Percentiles rank a stretch among this genome's conserved stretches.
Evolutionary conservation across 1,284 basidiomycete species (phyloP).

Genomic region (Ceratobasidium sp.): DNA sequence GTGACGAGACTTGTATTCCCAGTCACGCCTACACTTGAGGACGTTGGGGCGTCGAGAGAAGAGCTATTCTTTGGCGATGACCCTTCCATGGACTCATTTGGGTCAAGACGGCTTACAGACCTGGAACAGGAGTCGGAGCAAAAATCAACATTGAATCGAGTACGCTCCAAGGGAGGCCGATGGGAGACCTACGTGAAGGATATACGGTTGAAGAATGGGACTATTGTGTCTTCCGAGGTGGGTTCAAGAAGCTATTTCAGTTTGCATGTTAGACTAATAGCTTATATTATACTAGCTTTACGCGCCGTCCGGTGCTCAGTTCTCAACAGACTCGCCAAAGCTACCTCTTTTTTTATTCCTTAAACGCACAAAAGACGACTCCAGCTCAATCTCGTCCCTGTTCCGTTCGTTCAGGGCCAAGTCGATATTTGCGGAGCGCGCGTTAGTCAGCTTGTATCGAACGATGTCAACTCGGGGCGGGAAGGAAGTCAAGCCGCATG

Average conservation of each 20-base stretch:
- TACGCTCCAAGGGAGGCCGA: neutral
- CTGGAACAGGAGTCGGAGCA: slow-evolving; percentile 5
- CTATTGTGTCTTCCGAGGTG: neutral
- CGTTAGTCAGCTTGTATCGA: neutral
- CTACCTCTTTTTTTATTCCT: slow-evolving; percentile 14
- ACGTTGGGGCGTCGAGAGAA: slow-evolving; percentile 18
- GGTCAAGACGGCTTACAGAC: neutral
- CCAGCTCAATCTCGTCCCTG: neutral
- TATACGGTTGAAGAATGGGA: neutral
- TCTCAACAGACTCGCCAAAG: neutral
- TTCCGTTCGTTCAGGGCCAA: neutral
- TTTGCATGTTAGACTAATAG: neutral
- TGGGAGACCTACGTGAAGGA: slow-evolving; percentile 14
- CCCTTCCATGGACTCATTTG: neutral
- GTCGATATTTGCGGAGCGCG: neutral
- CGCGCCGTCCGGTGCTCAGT: neutral
- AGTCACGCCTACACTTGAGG: slow-evolving; percentile 14
- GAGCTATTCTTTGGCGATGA: slow-evolving; percentile 33
- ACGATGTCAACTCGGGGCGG: slow-evolving; percentile 3
- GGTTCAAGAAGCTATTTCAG: neutral
- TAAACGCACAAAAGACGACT: neutral
- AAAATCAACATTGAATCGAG: neutral
- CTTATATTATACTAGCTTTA: neutral
- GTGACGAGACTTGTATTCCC: slow-evolving; percentile 38
- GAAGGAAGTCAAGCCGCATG: slow-evolving; percentile 1